Evolutionary conservation across 139 green algal species (phyloP), one percentile per base, ranked within the genome.

Genomic region (Micromonas pusilla): DNA sequence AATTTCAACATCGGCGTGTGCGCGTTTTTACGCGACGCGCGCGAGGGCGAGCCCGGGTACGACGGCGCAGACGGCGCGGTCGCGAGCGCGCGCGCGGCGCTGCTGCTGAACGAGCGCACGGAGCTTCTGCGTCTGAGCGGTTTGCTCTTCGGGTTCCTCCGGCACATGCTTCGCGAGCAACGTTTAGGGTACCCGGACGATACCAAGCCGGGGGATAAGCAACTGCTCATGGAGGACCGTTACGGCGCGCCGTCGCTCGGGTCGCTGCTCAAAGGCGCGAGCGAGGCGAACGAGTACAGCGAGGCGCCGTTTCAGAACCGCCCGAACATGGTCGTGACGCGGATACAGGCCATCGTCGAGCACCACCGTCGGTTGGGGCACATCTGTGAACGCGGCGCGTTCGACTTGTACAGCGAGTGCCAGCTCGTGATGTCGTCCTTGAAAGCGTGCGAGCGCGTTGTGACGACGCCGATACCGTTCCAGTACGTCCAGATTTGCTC

Each of bases 401-500:
- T 79, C 3, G 72, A 79, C 9, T 32, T 45, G 30, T 79, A 70
- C 54, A 25, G 33, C 26, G n/a, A 79, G 28, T 36, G 45, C 60
- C 20, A 77, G 70, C 26, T 36, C 0, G 70, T 34, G 70, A 30
- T 77, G 16, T 30, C 26, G 6, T 30, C 39, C 6, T 34, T 77
- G 19, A 77, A 77, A 33, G 4, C 25, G 13, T 77, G 70, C 30
- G 70, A 77, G 70, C 70, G 70, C 36, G 30, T 77, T 6, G 70
- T 77, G 19, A 66, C 70, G 6, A 77, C 70, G 6, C 25, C 25
- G n/a, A 66, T 77, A 33, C 70, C 70, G 13, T 77, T 52, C 39
- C 70, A 77, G 70, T 77, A 77, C 70, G 6, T 77, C 19, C 70
- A 77, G 23, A 77, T 77, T 30, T 19, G 62, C n/a, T 36, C 70